Conservation (phyloP, 176 grass and related monocot species). For the Oryza meridionalis region DNA sequence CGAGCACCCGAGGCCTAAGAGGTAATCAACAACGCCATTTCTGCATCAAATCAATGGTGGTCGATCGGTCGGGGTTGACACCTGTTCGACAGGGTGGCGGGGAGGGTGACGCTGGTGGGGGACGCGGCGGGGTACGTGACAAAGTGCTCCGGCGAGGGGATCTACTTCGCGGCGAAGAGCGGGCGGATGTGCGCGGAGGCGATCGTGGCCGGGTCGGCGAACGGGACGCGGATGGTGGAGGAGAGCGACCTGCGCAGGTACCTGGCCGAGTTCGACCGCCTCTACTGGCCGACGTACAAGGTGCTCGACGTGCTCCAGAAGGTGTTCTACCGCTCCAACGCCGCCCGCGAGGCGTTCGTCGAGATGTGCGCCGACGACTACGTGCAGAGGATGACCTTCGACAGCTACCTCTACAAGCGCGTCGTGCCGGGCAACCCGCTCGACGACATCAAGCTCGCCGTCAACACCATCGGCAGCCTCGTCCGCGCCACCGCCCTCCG, state of each 20-base stretch:
- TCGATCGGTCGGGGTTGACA: no score
- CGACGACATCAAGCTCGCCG: conserved; percentile 90
- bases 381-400: conserved; percentile 98
- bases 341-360: conserved; percentile 90
- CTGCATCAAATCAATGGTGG: neutral
- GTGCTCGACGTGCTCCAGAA: conserved; percentile 99
- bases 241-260: conserved; percentile 95
- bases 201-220: conserved; percentile 80
- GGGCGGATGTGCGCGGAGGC: conserved; percentile 92
- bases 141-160: conserved; percentile 97
- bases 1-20: conserved; percentile 82
- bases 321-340: conserved; percentile 97
- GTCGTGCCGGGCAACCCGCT: conserved; percentile 97
- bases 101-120: conserved; percentile 75
- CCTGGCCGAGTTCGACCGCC: conserved; percentile 84
- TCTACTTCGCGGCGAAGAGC: conserved; percentile 98
- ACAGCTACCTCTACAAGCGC: conserved; percentile 98
- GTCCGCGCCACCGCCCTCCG: conserved; percentile 84
- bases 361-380: conserved; percentile 99
- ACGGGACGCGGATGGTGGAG: conserved; percentile 80
- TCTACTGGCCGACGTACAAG: conserved; percentile 99
- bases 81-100: conserved; percentile 51
- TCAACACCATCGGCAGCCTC: conserved; percentile 95
- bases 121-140: conserved; percentile 98
- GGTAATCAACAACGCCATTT: conserved; percentile 32